Base-by-base conservation (phyloP, 1,139 yeast species). In the Lodderomyces parapsilosis region DNA sequence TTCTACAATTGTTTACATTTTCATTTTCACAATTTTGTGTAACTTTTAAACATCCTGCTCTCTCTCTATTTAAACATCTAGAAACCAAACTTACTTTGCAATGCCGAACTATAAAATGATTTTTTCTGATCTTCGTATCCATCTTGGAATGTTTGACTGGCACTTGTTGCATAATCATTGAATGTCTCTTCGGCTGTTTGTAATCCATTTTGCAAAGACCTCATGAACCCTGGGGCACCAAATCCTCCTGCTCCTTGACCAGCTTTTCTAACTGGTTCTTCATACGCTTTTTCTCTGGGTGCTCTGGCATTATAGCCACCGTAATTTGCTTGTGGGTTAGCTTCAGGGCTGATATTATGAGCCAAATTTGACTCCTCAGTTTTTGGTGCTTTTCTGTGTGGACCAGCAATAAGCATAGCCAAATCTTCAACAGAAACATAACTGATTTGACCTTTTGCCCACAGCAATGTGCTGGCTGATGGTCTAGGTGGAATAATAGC, bases 401-500 rank as follows among this genome's bases (percentile, higher is more conserved):
- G 81, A 0, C 90, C 89, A 7, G 81, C 81, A 31, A 86, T 68
- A 38, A 84, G 56, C n/a, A 53, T 45, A 38, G 80, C 74, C 48
- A 86, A 65, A 49, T 88, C 96, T 1, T 76, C 74, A 27, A 76
- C 63, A 2, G 81, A 69, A 13, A 85, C 74, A 47, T 75, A 74
- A 34, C 78, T 80, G 1, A 83, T 75, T 42, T 60, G 70, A 5
- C 96, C 96, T 52, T 84, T 81, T 9, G 94, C 89, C 95, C 97
- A 87, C 63, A 85, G 94, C 43, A 88, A 70, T 0, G 95, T 80
- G 41, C 90, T 80, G 5, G 88, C 81, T 4, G 80, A 74, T 1
- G 99, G 99, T 39, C 98, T 74, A 19, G 81, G 80, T 1, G 96
- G 96, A 10, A 86, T 79, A 14, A 74, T 62, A 11, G 82, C 66